Evolutionary conservation across 768 basidiomycete genomes (phyloP), one percentile per base, ranked within the genome.

Genomic region (Leucosporidium scottii): DNA sequence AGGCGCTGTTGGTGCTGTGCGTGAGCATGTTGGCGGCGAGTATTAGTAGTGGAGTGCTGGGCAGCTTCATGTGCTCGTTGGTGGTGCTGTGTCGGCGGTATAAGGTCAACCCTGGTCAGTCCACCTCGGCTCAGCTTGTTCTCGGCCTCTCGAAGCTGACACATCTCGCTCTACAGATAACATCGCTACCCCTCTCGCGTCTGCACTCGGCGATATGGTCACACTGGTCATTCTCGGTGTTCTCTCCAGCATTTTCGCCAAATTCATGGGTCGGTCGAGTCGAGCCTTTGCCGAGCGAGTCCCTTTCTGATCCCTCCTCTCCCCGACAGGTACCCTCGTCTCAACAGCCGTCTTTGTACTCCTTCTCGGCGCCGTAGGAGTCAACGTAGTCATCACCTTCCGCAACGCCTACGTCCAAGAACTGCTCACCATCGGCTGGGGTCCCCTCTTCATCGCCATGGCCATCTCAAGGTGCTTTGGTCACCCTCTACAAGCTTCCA

Each of bases 151-250:
- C 21, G 3, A 15, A 4, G 39, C 49, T 18, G n/a, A 59, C 50
- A 21, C 34, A 15, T 55, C n/a, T 48, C 74, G 61, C 49, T 27
- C 15, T 4, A 9, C 75, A 91, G 93, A 96, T 76, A 99, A 99
- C 77, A 93, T 98, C 72, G 89, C 93, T 2, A 91, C 96, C 0
- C 93, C 96, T 0, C 82, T 98, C 13, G 96, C 96, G 0, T 85
- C 91, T 4, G 91, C 90, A 74, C 82, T 98, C 3, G 94, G 96
- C 7, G 96, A 98, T 75, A 82, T 99, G 44, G 82, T 98, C 59
- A 94, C 94, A 0, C 85, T 99, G 58, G 82, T 86, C 66, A 85
- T 97, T 63, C 80, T 98, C 31, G 90, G 88, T n/a, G 65, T 79
- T 21, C 68, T 78, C 77, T 55, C 55, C 6, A 61, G 62, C 20